Percentiles rank a stretch among this genome's conserved stretches.
These are phyloP conservation scores for Russula griseocarnosa DNA, from an alignment of 768 basidiomycete genomes.

Conservation along the genomic window DNA sequence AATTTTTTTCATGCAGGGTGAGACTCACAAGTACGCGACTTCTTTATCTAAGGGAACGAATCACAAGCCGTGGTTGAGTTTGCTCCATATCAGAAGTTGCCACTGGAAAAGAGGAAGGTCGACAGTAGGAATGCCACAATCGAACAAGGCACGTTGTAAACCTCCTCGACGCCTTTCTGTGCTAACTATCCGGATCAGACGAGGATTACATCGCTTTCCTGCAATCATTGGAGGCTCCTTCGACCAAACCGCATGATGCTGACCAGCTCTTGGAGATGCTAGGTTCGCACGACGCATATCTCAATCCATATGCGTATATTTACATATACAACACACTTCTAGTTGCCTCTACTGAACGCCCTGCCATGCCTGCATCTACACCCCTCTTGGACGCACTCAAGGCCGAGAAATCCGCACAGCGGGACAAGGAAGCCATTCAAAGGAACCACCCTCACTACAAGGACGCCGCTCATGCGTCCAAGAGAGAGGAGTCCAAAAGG, in stretches of 20 bases:
- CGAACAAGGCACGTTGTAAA: constrained; percentile 61
- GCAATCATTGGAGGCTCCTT: constrained; percentile 58
- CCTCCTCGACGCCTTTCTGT: constrained; percentile 1
- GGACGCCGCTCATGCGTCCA: constrained; percentile 39
- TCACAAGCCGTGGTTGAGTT: constrained; percentile 89
- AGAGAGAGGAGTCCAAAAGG: constrained; percentile 43
- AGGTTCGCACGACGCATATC: constrained; percentile 40
- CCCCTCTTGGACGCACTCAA: constrained; percentile 92
- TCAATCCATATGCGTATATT: not conserved
- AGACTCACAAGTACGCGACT: not conserved
- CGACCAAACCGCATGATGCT: constrained; percentile 46
- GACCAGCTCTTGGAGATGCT: constrained; percentile 57
- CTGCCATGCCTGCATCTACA: constrained; percentile 70
- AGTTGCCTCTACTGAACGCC: constrained; percentile 65
- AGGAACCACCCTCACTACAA: constrained; percentile 73
- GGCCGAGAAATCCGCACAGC: constrained; percentile 65
- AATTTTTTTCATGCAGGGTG: not conserved
- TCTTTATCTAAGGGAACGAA: constrained; percentile 62
- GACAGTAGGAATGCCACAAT: constrained; percentile 86
- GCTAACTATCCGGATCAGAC: constrained; percentile 42
- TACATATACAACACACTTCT: not conserved
- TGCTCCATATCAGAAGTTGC: constrained; percentile 86
- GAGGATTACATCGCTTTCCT: constrained; percentile 83
- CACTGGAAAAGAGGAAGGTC: constrained; percentile 66
- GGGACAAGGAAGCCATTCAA: constrained; percentile 68